Evolutionary conservation across 2,329 filamentous ascomycete species (phyloP), one percentile per base, ranked within the genome.

Genomic region (Hirsutella minnesotensis): DNA sequence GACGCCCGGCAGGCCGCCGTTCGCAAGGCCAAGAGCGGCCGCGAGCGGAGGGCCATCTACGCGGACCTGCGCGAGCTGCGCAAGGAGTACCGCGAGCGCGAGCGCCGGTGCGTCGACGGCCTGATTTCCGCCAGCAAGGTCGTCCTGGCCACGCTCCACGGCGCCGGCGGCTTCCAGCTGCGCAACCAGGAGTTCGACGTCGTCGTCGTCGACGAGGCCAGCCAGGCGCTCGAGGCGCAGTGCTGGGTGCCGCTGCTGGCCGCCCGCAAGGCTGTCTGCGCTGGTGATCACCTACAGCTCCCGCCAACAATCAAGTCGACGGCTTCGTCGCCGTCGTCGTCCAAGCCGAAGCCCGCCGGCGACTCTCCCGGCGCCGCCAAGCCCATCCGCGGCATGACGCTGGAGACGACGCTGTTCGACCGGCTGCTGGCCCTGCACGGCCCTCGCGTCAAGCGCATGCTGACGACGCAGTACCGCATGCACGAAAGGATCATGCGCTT

Each of bases 391-490:
- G 72, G 70, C 5, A 69, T 79, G 53, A 80, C 75, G 1, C 73
- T 98, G 5, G 89, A 95, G 56, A 85, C 74, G n/a, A 96, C 92
- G 0, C 70, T 98, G 24, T 98, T 98, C 60, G 90, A 96, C 60
- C 77, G 92, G 22, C 71, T 98, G 35, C 71, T 98, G 37, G 72
- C 74, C 5, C 68, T 95, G 15, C 86, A 98, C 57, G 92, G 92
- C 1, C 65, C 79, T 1, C 70, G 69, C 4, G 88, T 98, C 65
- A 96, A 96, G 67, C 74, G 85, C 41, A 95, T 96, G 86, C 76
- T 98, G 20, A 96, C 87, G 4, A 94, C 84, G 4, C 92, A 98
- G 65, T 98, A 98, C 61, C 87, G 92, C 31, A 98, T 98, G 92
- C 88, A 98, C 58, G 83, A 94, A 56, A 79, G 72, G 42, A 96